These are phyloP conservation scores for Farysia itapuensis DNA, from an alignment of 1,284 basidiomycete genomes.

Conservation along the genomic window DNA sequence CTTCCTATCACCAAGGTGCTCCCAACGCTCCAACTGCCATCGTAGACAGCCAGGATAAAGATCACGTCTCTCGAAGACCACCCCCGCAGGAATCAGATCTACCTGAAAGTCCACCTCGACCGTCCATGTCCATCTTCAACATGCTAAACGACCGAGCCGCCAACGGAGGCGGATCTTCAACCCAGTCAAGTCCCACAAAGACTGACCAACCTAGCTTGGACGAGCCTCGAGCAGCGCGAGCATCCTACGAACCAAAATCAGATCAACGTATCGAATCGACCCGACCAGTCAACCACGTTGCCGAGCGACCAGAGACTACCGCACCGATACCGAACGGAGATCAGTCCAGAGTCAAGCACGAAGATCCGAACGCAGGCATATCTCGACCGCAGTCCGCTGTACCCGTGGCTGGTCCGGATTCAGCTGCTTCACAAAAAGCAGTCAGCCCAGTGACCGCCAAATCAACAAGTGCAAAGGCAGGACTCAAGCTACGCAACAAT, in stretches of 20 bases:
- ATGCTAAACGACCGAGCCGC: constrained; percentile 40
- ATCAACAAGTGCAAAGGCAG: constrained; percentile 10
- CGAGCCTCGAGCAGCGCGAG: constrained; percentile 3
- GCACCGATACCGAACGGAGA: background rate
- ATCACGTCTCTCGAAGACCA: too few species aligned
- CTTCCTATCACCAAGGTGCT: constrained; percentile 31
- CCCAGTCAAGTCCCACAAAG: constrained; percentile 19
- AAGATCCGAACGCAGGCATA: background rate
- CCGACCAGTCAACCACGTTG: too few species aligned
- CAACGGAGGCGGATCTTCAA: constrained; percentile 12
- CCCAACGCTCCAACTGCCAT: constrained; percentile 6
- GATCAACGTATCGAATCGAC: too few species aligned
- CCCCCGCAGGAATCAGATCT: background rate
- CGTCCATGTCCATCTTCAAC: constrained; percentile 40
- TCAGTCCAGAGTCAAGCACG: background rate
- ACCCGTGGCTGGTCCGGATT: background rate
- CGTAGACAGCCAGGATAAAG: too few species aligned
- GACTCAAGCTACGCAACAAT: constrained; percentile 42
- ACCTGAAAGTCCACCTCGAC: constrained; percentile 27
- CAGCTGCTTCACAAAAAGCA: background rate
- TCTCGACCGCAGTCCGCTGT: background rate
- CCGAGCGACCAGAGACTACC: background rate
- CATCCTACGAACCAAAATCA: constrained; percentile 18
- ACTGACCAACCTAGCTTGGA: background rate
- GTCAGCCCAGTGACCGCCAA: constrained; percentile 4